Percentiles rank a stretch among this genome's conserved stretches.
phyloP scores from a whole-genome alignment of 495 filamentous ascomycete genomes.

The Penicillium atrosanguineum region DNA sequence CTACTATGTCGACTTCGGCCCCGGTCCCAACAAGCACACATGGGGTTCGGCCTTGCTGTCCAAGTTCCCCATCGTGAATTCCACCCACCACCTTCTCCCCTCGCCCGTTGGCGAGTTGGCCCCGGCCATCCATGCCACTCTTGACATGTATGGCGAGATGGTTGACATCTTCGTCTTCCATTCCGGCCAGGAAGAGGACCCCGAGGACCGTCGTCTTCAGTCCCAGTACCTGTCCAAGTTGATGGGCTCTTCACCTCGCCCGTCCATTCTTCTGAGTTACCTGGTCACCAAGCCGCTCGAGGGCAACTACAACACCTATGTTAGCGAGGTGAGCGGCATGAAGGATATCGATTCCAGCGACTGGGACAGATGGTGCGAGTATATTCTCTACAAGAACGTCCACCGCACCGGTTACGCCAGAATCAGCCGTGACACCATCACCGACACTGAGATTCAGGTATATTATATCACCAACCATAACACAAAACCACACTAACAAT shows the following conservation, averaged over 20 bases:
- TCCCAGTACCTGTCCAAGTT: conserved; percentile 80
- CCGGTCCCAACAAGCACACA: conserved; percentile 98
- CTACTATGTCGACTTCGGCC: conserved; percentile 98
- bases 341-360: conserved; percentile 90
- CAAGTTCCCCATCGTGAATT: conserved; percentile 97
- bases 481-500: conserved; percentile 11
- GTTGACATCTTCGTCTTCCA: conserved; percentile 98
- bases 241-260: conserved; percentile 80
- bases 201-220: conserved; percentile 88
- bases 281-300: conserved; percentile 85
- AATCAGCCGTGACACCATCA: conserved; percentile 85
- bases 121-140: conserved; percentile 91
- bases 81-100: conserved; percentile 91
- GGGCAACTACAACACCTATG: conserved; percentile 97
- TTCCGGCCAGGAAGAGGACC: conserved; percentile 97
- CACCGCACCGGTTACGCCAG: conserved; percentile 86
- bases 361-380: conserved; percentile 99
- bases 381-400: conserved; percentile 91
- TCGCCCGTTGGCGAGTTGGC: conserved; percentile 93
- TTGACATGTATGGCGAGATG: conserved; percentile 86
- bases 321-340: conserved; percentile 84
- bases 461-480: conserved; percentile 12
- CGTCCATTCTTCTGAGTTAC: conserved; percentile 84
- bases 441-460: conserved; percentile 95
- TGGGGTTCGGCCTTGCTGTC: conserved; percentile 93